A percentile compares a stretch with the other conserved stretches of the same genome.
phyloP scores from a whole-genome alignment of 768 basidiomycete species.

The Suillus paluster region DNA sequence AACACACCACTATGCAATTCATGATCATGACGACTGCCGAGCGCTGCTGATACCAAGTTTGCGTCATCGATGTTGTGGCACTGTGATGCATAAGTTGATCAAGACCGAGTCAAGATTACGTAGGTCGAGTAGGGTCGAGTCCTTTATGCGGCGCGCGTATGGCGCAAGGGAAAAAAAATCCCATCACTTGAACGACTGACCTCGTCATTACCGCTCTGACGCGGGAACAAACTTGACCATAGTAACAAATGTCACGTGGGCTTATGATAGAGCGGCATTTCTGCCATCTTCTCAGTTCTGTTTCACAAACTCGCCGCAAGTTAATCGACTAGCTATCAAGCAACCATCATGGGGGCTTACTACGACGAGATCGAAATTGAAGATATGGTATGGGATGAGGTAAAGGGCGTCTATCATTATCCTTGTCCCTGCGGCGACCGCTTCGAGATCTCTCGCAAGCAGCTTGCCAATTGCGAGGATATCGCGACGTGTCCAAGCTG shows the following conservation, averaged over 20 bases:
- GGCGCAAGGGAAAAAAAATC: slow-evolving; percentile 33
- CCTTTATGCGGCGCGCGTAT: too few relatives aligned
- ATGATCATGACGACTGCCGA: too few relatives aligned
- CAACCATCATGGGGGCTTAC: slow-evolving; percentile 71
- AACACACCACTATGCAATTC: not conserved
- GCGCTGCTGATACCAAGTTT: too few relatives aligned
- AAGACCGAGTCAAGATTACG: too few relatives aligned
- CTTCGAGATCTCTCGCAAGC: slow-evolving; percentile 89
- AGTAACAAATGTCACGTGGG: too few relatives aligned
- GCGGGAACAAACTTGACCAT: too few relatives aligned
- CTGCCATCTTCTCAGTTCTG: too few relatives aligned
- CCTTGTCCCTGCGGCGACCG: slow-evolving; percentile 98
- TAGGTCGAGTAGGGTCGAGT: too few relatives aligned
- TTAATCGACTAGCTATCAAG: not conserved
- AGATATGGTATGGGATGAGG: slow-evolving; percentile 91
- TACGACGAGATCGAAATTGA: slow-evolving; percentile 99
- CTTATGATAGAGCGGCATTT: too few relatives aligned
- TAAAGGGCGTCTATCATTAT: slow-evolving; percentile 87
- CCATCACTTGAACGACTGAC: slow-evolving; percentile 48
- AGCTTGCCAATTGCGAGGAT: slow-evolving; percentile 90
- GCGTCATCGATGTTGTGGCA: too few relatives aligned
- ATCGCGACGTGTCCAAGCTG: slow-evolving; percentile 97
- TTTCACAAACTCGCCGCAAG: too few relatives aligned
- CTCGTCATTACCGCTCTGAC: slow-evolving; percentile 53
- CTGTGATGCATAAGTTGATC: too few relatives aligned